Evolutionary conservation across 2,329 filamentous ascomycete genomes (phyloP).

Genomic region (Hypoxylon sp.): DNA sequence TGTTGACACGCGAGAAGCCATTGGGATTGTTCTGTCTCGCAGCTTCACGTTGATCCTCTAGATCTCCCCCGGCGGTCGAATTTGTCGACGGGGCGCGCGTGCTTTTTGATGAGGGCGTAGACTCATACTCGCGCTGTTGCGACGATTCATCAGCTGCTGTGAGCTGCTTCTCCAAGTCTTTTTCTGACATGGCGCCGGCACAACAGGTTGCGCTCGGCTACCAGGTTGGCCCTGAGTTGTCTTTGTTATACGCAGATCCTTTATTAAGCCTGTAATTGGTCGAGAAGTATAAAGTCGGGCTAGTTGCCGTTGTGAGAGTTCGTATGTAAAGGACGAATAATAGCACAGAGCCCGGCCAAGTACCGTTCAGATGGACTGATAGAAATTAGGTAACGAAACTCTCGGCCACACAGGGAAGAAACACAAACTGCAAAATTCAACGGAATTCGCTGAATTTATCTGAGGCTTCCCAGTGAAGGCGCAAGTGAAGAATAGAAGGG

Average conservation of each 20-base stretch:
- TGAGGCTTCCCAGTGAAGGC: slow-evolving; percentile 8
- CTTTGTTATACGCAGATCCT: not conserved
- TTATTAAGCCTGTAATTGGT: slow-evolving; percentile 14
- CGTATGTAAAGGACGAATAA: slow-evolving; percentile 2
- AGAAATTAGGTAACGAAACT: slow-evolving; percentile 8
- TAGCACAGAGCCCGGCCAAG: slow-evolving; percentile 1
- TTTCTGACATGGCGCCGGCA: slow-evolving; percentile 23
- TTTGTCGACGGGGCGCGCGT: slow-evolving; percentile 46
- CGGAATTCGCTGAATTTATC: slow-evolving; percentile 16
- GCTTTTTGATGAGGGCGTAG: slow-evolving; percentile 36
- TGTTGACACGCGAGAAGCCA: slow-evolving; percentile 60
- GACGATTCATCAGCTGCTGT: slow-evolving; percentile 6
- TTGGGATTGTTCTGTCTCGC: slow-evolving; percentile 64
- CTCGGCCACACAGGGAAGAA: slow-evolving; percentile 10
- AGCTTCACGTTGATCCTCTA: slow-evolving; percentile 60
- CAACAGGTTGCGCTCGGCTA: slow-evolving; percentile 7
- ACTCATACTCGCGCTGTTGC: slow-evolving; percentile 18
- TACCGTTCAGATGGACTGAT: slow-evolving; percentile 18
- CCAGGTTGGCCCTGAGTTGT: not conserved
- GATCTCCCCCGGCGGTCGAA: slow-evolving; percentile 48
- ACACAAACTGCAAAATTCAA: slow-evolving; percentile 12
- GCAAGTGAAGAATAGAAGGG: slow-evolving; percentile 3
- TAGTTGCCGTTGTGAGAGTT: not conserved
- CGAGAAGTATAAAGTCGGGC: not conserved
- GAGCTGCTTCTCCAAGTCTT: slow-evolving; percentile 32